Conservation (phyloP, 192 early-diverging fungal species). For the Gryganskiella cystojenkinii region DNA sequence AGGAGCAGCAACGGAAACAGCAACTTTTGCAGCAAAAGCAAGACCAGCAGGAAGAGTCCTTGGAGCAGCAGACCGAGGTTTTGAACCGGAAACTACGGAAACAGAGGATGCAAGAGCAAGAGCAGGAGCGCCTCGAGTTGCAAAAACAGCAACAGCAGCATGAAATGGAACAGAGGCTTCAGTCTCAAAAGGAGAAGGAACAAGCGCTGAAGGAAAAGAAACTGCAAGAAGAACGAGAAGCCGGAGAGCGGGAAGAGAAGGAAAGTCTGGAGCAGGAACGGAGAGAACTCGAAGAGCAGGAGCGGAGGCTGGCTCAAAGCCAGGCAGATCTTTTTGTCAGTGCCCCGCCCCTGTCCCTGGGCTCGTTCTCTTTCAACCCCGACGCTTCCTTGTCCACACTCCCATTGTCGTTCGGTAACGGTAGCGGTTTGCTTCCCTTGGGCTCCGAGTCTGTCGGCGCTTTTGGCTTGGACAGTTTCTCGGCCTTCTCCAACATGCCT, state of each 20-base stretch:
- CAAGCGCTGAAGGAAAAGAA: slow-evolving; percentile 6
- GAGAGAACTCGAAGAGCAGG: slow-evolving; percentile 30
- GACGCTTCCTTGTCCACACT: slow-evolving; percentile 38
- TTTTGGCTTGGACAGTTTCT: slow-evolving; percentile 46
- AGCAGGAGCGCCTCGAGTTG: slow-evolving; percentile 23
- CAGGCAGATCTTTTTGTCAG: slow-evolving; percentile 32
- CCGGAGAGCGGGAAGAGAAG: background rate
- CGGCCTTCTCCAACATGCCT: slow-evolving; percentile 40
- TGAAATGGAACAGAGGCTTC: slow-evolving; percentile 29
- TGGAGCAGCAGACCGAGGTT: slow-evolving; percentile 13
- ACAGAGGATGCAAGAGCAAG: slow-evolving; percentile 24
- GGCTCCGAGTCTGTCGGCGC: slow-evolving; percentile 26
- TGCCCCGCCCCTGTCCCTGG: slow-evolving; percentile 25
- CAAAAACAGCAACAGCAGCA: slow-evolving; percentile 20
- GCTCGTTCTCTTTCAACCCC: slow-evolving; percentile 46
- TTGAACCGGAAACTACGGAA: slow-evolving; percentile 24
- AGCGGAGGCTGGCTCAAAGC: slow-evolving; percentile 21
- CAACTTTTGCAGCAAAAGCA: slow-evolving; percentile 18
- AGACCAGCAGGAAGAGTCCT: slow-evolving; percentile 22
- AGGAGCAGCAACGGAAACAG: slow-evolving; percentile 34
- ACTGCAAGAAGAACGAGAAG: slow-evolving; percentile 4
- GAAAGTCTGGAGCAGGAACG: background rate
- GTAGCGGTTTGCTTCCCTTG: slow-evolving; percentile 4
- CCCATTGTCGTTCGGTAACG: slow-evolving; percentile 18
- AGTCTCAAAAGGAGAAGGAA: slow-evolving; percentile 29